Evolutionary conservation across 495 filamentous ascomycete genomes (phyloP).

Genomic region (Trichoderma parareesei): DNA sequence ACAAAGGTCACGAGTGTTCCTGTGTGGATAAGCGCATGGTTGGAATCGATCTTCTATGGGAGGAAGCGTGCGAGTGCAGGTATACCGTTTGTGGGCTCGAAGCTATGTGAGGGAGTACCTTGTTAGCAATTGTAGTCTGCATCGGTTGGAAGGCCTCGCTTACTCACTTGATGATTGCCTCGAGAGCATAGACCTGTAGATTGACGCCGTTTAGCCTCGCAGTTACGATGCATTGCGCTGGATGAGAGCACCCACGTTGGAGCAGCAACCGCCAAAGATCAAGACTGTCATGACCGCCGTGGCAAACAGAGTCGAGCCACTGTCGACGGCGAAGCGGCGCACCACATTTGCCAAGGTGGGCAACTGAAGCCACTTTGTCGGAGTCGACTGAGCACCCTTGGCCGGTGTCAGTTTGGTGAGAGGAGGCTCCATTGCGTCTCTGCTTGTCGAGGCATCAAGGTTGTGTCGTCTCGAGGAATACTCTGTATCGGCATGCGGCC

Average conservation of each 20-base stretch:
- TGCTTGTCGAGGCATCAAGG: neutral
- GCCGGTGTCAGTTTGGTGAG: neutral
- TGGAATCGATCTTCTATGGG: slow-evolving; percentile 9
- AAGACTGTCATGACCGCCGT: slow-evolving; percentile 67
- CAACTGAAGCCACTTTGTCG: neutral
- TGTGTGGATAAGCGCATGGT: slow-evolving; percentile 25
- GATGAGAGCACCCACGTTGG: slow-evolving; percentile 58
- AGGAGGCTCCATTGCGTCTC: neutral
- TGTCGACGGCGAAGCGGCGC: slow-evolving; percentile 24
- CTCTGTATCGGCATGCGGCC: no score
- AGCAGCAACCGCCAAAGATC: slow-evolving; percentile 97
- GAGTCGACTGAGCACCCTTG: slow-evolving; percentile 1
- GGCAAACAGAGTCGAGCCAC: slow-evolving; percentile 59
- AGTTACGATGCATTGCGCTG: slow-evolving; percentile 43
- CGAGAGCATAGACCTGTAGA: slow-evolving; percentile 59
- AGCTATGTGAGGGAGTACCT: slow-evolving; percentile 25
- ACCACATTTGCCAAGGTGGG: neutral
- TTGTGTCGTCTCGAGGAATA: neutral
- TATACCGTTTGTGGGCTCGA: slow-evolving; percentile 54
- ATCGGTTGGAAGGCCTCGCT: slow-evolving; percentile 17
- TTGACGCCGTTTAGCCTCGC: neutral
- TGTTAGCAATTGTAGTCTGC: slow-evolving; percentile 15
- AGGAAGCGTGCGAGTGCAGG: slow-evolving; percentile 2
- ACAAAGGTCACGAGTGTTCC: slow-evolving; percentile 88
- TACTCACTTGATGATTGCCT: slow-evolving; percentile 84